phyloP scores from a whole-genome alignment of 1,284 basidiomycete species.

The Trichosporon asahii region DNA sequence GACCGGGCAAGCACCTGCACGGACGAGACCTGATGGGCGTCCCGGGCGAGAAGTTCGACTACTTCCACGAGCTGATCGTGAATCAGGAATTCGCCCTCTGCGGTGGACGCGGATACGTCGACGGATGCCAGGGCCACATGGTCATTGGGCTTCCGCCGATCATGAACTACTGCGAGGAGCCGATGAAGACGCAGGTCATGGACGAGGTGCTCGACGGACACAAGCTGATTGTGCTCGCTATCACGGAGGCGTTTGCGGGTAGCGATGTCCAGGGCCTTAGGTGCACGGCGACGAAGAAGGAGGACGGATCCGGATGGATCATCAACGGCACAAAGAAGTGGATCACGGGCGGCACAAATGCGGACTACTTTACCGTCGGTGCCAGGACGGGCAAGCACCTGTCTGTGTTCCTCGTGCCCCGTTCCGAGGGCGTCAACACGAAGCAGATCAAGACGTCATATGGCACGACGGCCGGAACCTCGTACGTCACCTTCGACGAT shows the following conservation, averaged over 20 bases:
- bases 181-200: conserved; percentile 59
- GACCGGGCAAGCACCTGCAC: conserved; percentile 70
- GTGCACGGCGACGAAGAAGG: conserved; percentile 75
- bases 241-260: conserved; percentile 87
- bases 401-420: conserved; percentile 77
- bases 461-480: conserved; percentile 72
- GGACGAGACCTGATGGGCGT: conserved; percentile 80
- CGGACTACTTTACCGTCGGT: conserved; percentile 45
- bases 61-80: conserved; percentile 72
- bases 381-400: conserved; percentile 65
- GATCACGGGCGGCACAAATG: conserved; percentile 79
- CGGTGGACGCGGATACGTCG: conserved; percentile 72
- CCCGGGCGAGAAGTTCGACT: conserved; percentile 81
- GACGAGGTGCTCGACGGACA: conserved; percentile 73
- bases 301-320: conserved; percentile 68
- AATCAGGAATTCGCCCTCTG: conserved; percentile 79
- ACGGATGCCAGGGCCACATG: conserved; percentile 26
- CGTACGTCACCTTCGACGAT: conserved; percentile 82
- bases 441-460: conserved; percentile 82
- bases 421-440: conserved; percentile 74
- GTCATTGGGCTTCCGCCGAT: conserved; percentile 61
- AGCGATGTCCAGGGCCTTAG: conserved; percentile 81
- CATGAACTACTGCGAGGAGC: conserved; percentile 58
- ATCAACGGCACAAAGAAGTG: conserved; percentile 86
- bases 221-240: conserved; percentile 74